Evolutionary conservation across 495 filamentous ascomycete genomes (phyloP), one percentile per base, ranked within the genome.

Genomic region (Penicillium daleae): DNA sequence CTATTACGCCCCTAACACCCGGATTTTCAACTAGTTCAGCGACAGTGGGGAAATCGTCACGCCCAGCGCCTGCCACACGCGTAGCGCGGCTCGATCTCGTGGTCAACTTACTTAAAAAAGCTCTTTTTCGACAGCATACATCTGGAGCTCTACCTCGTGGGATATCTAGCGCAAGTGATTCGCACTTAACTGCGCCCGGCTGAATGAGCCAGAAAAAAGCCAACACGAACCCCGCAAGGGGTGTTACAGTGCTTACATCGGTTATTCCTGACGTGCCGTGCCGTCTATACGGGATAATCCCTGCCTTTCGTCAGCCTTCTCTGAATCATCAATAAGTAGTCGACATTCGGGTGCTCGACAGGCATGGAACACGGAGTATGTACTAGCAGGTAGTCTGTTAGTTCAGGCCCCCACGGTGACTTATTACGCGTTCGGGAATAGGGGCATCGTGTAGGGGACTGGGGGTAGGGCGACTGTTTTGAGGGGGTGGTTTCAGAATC

Each of bases 361-460:
- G n/a, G n/a, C 17, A 8, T 9, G 7, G 10, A 46, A 46, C 4
- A 46, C 21, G 42, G 40, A 44, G 40, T 44, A n/a, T 2, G 49
- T 9, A 51, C 12, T 51, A 17, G 24, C 26, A 17, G 29, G 29
- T 31, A 52, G 49, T n/a, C 21, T 7, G 49, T 21, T 10, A 52
- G 15, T 26, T 15, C 21, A 13, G n/a, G 3, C 29, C 3, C n/a
- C 29, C n/a, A 54, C 51, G 51, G 51, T 29, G 51, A 54, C 8
- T 54, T 54, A 54, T 54, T 54, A 54, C 51, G 51, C 29, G 51
- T 54, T 54, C 29, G 31, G 29, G 51, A 54, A 54, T 53, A 54
- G 29, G 51, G 51, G 27, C 51, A 33, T 32, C 51, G n/a, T 21
- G n/a, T 32, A 17, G 6, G 7, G n/a, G 50, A 15, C 19, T 29